Evolutionary conservation across 768 basidiomycete species (phyloP), one percentile per base, ranked within the genome.

Genomic region (Leccinum uliginosum): DNA sequence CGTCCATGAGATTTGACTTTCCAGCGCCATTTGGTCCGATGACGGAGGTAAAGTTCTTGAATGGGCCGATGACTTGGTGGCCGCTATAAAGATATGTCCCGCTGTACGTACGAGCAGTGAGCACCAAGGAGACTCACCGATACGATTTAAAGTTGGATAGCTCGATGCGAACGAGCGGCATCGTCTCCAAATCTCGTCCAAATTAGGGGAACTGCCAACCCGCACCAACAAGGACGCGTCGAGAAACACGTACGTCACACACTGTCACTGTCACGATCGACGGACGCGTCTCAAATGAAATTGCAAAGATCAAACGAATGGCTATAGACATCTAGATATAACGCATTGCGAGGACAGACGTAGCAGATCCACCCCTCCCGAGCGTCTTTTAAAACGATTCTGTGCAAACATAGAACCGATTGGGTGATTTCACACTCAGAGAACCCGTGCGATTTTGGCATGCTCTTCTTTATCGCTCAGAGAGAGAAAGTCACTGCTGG

Each of bases 11-110:
- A 71, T 99, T 99, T 10, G 93, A 96, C 70, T 99, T 98, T 58
- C 97, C 97, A 1, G 96, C 93, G 56, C 97, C 96, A 87, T 99
- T 98, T 34, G 97, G 96, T 21, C 97, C 97, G 64, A 99, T 98
- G 54, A 98, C 81, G 11, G 93, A 96, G 0, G 96, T 95, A 74
- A 99, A 99, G 66, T 87, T 85, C 75, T 83, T 85, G 76, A 95
- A 94, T 1, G 93, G 93, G 1, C 93, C 94, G 49, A 95, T 92
- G 27, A 83, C 82, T 71, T 93, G 90, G 69, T 89, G 87, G 38
- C 87, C 86, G 57, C 88, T 88, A 65, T 6, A 35, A 30, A 55
- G 27, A 54, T 19, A 59, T 40, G 45, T 59, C 50, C 50, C 38
- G 51, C 19, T 44, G 35, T 54, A 54, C 43, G 35, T 55, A 55